Evolutionary conservation across 2,329 filamentous ascomycete species (phyloP).

Genomic region (Colletotrichum echinochloae): DNA sequence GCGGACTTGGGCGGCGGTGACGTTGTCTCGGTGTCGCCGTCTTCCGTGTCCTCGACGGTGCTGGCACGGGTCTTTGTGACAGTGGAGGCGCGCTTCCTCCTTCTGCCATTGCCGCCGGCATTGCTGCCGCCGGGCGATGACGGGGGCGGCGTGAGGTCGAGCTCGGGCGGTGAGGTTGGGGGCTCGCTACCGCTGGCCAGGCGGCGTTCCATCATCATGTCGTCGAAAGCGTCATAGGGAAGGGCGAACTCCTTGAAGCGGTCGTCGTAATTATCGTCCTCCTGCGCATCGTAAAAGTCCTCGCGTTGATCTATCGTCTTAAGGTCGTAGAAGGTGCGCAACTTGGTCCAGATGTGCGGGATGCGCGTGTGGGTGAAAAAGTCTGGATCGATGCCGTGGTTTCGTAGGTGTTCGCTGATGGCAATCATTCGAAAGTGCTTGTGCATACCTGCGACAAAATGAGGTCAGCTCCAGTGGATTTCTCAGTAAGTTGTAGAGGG

Average conservation of each 20-base stretch:
- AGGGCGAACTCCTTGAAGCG: conserved; percentile 76
- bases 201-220: conserved; percentile 60
- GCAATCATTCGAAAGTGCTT: conserved; percentile 94
- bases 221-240: conserved; percentile 61
- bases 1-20: conserved; percentile 55
- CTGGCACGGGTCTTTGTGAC: conserved; percentile 52
- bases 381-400: conserved; percentile 81
- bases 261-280: conserved; percentile 69
- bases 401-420: conserved; percentile 82
- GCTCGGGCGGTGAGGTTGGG: conserved; percentile 58
- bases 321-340: conserved; percentile 86
- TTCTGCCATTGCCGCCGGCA: conserved; percentile 45
- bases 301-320: conserved; percentile 88
- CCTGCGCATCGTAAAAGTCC: conserved; percentile 65
- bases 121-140: conserved; percentile 38
- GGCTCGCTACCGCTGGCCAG: conserved; percentile 61
- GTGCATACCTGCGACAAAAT: conserved; percentile 76
- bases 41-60: conserved; percentile 66
- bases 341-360: conserved; percentile 91
- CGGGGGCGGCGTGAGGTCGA: conserved; percentile 50
- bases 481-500: background rate
- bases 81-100: conserved; percentile 59
- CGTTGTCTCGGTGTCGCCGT: conserved; percentile 54
- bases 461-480: conserved; percentile 42
- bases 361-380: conserved; percentile 84